Evolutionary conservation across 2,329 filamentous ascomycete genomes (phyloP).

Genomic region (Diaporthe sp.): DNA sequence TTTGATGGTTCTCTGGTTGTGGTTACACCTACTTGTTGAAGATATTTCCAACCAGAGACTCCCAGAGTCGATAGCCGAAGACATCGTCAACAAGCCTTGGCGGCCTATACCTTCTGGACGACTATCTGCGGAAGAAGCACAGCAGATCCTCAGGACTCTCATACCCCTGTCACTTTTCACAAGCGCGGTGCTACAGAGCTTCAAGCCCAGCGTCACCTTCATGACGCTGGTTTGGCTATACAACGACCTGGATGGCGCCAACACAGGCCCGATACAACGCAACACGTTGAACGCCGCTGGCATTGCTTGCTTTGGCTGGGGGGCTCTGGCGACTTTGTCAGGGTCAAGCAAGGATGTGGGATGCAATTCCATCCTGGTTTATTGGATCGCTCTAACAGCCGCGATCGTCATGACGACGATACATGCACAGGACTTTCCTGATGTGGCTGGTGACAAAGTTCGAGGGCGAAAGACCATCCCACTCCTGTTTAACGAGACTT

Average conservation of each 20-base stretch:
- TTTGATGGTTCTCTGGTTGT: slow-evolving; percentile 1
- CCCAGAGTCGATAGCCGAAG: slow-evolving; percentile 5
- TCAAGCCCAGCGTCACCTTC: not conserved
- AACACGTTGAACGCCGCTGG: not conserved
- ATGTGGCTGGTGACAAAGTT: not conserved
- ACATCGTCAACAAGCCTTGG: slow-evolving; percentile 37
- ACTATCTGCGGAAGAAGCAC: not conserved
- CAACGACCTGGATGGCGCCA: not conserved
- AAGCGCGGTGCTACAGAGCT: not conserved
- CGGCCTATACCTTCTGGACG: slow-evolving; percentile 27
- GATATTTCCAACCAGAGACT: slow-evolving; percentile 30
- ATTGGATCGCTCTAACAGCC: not conserved
- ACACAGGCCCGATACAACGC: not conserved
- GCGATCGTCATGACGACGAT: not conserved
- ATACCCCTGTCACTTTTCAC: not conserved
- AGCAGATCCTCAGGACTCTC: not conserved
- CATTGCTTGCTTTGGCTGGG: not conserved
- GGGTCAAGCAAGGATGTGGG: not conserved
- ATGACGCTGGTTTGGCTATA: not conserved
- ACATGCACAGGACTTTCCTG: not conserved
- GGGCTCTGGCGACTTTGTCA: not conserved
- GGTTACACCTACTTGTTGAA: not conserved
- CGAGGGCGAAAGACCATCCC: not conserved
- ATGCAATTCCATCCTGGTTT: not conserved
- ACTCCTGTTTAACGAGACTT: not conserved